Evolutionary conservation across 345 rosid species (phyloP).

Genomic region (Schrenkiella parvula): DNA sequence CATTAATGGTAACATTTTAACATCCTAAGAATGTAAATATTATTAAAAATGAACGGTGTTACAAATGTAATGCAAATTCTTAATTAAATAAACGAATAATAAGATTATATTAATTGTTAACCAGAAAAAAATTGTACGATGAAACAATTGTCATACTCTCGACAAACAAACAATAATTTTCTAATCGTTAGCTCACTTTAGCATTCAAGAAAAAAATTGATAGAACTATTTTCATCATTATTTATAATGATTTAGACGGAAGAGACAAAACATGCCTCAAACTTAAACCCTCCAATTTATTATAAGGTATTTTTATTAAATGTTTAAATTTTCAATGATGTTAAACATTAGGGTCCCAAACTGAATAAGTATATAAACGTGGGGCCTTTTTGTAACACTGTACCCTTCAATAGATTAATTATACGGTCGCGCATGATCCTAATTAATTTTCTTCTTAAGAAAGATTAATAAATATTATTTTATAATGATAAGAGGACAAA

Average conservation of each 20-base stretch:
- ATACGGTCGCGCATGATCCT: constrained; percentile 29
- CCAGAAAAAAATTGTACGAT: constrained; percentile 14
- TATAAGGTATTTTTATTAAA: not conserved
- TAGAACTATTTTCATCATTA: constrained; percentile 23
- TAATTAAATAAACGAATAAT: not conserved
- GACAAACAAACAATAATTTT: not conserved
- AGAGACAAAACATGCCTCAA: constrained; percentile 24
- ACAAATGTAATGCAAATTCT: no score
- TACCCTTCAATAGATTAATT: not conserved
- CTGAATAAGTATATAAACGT: not conserved
- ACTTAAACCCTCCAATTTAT: constrained; percentile 13
- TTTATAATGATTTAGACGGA: constrained; percentile 17
- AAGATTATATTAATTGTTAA: not conserved
- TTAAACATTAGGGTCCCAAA: constrained; percentile 32
- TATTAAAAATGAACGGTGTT: no score
- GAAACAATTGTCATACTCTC: not conserved
- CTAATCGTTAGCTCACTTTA: not conserved
- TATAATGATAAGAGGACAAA: not conserved
- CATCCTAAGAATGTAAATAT: no score
- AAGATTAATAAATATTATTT: not conserved
- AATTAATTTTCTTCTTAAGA: not conserved
- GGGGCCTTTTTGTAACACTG: not conserved
- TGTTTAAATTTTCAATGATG: constrained; percentile 20
- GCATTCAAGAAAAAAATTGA: not conserved
- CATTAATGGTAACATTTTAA: no score